Base-by-base conservation (phyloP, 2,329 filamentous ascomycete species). In the Capronia coronata region DNA sequence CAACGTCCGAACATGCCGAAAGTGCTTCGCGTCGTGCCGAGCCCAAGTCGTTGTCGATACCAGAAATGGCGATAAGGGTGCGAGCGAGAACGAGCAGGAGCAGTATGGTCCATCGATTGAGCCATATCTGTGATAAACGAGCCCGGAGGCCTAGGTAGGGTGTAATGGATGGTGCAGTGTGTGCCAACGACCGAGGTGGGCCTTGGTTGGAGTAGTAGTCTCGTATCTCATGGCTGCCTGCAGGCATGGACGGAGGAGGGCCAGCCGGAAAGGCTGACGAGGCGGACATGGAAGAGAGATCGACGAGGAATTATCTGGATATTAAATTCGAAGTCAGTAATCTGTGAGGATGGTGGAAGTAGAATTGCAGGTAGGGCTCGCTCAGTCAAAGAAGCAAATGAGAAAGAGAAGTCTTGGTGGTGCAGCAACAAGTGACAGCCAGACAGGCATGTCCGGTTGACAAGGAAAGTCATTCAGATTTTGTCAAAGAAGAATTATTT, bases 41-140 rank as follows among this genome's bases (percentile, higher is more conserved):
- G 46, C 70, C 79, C 57, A 97, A 79, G 64, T 90, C 82, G 59
- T 80, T 75, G 64, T 89, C 76, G 56, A 96, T 78, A 60, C 78
- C 78, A 48, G 77, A 76, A 48, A 91, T 79, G 30, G 90, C 81
- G 52, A 97, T 74, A 45, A 98, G 71, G 52, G 91, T 79, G 49
- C 90, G 82, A 55, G 85, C 79, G 45, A 98, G 82, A 48, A 97
- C 83, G 46, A 98, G 81, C 51, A 95, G 68, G 41, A 97, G 76
- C 41, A 98, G 77, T 52, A 97, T 76, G 32, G 93, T 97, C 93
- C 93, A 98, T 68, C 87, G 81, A 74, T 98, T 97, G 72, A 98
- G 83, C 89, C 91, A 96, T 68, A 94, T 78, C 74, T 98, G 93
- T 45, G 93, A 97, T 62, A 97, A 78, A 63, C 90, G 84, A 62